A percentile compares a stretch with the other conserved stretches of the same genome.
Evolutionary conservation across 495 filamentous ascomycete species (phyloP).

Genomic region (Jackrogersella multiformis): DNA sequence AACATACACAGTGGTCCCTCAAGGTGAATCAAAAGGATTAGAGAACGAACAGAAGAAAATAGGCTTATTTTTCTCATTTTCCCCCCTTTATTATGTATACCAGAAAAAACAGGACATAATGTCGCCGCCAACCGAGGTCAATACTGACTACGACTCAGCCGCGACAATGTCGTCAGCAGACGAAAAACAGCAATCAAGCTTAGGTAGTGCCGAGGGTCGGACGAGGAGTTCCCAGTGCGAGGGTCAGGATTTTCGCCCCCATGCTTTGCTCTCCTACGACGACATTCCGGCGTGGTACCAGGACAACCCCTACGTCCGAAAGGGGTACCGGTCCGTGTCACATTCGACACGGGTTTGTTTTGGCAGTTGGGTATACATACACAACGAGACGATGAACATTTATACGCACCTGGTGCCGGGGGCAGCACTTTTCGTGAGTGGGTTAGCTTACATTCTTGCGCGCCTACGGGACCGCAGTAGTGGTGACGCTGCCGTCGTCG

Average conservation of each 20-base stretch:
- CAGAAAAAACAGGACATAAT: constrained; percentile 6
- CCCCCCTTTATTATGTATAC: background rate
- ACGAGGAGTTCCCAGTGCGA: constrained; percentile 35
- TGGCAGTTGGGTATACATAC: constrained; percentile 73
- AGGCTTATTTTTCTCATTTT: background rate
- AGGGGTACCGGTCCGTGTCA: constrained; percentile 75
- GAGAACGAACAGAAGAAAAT: background rate
- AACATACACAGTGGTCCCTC: background rate
- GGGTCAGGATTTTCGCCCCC: constrained; percentile 35
- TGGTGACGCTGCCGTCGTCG: constrained; percentile 50
- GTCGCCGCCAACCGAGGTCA: constrained; percentile 9
- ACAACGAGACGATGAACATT: constrained; percentile 88
- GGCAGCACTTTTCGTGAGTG: constrained; percentile 33
- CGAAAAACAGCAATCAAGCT: constrained; percentile 19
- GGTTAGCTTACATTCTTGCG: constrained; percentile 28
- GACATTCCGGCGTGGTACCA: constrained; percentile 75
- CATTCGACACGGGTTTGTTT: constrained; percentile 71
- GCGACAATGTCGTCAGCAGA: constrained; percentile 6
- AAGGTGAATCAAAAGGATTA: background rate
- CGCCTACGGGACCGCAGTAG: constrained; percentile 47
- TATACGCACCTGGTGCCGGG: constrained; percentile 75
- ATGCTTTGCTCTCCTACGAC: constrained; percentile 53
- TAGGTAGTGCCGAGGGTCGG: constrained; percentile 6
- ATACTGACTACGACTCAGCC: background rate
- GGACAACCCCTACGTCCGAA: constrained; percentile 80